Conservation (phyloP, 345 rosid species). For the Stellera chamaejasme region DNA sequence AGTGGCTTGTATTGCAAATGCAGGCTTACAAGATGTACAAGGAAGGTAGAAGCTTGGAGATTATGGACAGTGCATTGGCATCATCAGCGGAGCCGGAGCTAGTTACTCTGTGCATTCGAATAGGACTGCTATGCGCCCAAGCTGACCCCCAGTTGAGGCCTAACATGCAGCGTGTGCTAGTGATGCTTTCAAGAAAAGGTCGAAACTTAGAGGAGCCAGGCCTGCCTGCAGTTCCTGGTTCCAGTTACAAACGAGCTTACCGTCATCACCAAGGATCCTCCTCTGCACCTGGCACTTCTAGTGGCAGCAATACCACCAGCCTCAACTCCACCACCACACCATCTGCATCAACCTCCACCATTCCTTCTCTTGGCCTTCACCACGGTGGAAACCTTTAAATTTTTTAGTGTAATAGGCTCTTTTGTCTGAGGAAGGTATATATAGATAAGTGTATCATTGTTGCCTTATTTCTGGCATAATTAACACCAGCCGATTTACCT, state of each 20-base stretch:
- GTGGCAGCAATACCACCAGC: constrained; percentile 43
- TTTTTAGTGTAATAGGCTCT: background rate
- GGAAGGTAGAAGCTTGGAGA: constrained; percentile 56
- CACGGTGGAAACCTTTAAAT: constrained; percentile 30
- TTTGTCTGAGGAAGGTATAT: background rate
- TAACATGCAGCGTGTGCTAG: constrained; percentile 41
- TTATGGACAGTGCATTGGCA: constrained; percentile 44
- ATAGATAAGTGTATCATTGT: background rate
- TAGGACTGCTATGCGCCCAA: constrained; percentile 71
- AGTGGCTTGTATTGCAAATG: constrained; percentile 19
- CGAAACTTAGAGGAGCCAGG: constrained; percentile 44
- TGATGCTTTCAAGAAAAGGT: constrained; percentile 54
- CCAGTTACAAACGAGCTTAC: constrained; percentile 45
- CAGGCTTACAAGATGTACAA: constrained; percentile 66
- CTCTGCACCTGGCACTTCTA: constrained; percentile 30
- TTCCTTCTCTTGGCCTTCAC: constrained; percentile 17
- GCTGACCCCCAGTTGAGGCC: constrained; percentile 71
- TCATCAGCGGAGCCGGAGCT: constrained; percentile 38
- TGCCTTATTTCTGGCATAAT: background rate
- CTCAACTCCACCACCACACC: constrained; percentile 22
- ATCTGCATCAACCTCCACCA: constrained; percentile 15
- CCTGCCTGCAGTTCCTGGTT: constrained; percentile 56
- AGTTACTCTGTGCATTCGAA: constrained; percentile 55
- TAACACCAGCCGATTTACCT: too few species aligned
- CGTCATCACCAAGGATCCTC: constrained; percentile 35